phyloP scores from a whole-genome alignment of 192 early-diverging fungal genomes.

The Coemansia interrupta region DNA sequence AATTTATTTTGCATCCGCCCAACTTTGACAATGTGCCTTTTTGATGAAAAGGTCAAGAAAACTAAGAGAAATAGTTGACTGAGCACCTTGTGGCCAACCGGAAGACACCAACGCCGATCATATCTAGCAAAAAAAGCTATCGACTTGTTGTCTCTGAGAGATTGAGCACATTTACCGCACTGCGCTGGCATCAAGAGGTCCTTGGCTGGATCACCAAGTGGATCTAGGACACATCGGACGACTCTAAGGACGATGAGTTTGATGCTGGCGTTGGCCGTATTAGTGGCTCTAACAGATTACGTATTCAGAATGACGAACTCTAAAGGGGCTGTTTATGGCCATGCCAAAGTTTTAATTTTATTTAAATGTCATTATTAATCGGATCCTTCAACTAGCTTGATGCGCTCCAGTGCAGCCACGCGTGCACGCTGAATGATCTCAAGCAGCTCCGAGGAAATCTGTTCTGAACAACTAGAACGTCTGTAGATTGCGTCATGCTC shows the following conservation, averaged over 20 bases:
- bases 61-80: conserved; percentile 72
- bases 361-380: no score
- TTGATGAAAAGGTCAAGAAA: conserved; percentile 52
- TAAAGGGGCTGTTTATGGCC: background rate
- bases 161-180: conserved; percentile 70
- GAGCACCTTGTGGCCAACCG: conserved; percentile 65
- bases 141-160: conserved; percentile 68
- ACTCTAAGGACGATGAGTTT: background rate
- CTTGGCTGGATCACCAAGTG: conserved; percentile 58
- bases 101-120: conserved; percentile 77
- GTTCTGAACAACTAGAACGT: no score
- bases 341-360: background rate
- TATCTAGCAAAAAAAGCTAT: conserved; percentile 70
- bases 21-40: conserved; percentile 61
- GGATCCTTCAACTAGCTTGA: no score
- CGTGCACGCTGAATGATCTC: no score
- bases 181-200: conserved; percentile 72
- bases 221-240: conserved; percentile 10
- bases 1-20: conserved; percentile 55
- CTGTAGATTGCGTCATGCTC: no score
- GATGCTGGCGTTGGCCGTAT: background rate
- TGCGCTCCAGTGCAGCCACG: no score
- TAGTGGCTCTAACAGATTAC: background rate
- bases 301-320: conserved; percentile 3
- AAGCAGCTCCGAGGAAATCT: no score